Percentiles rank a stretch among this genome's conserved stretches.
Conservation (phyloP, 2,329 filamentous ascomycete species). For the Scytalidium sp. region DNA sequence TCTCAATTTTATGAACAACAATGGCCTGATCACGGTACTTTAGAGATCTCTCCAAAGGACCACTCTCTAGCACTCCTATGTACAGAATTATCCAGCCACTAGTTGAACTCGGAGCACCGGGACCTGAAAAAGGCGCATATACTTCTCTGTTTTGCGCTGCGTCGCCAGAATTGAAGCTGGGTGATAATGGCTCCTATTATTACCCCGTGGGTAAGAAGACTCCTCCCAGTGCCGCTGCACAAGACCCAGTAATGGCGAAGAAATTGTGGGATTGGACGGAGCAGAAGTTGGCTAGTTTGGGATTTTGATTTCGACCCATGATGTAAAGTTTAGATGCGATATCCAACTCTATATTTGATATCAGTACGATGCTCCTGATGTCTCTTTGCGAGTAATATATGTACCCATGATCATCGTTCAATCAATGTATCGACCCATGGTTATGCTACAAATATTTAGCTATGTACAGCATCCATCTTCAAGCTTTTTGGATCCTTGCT, state of each 20-base stretch:
- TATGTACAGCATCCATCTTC: constrained; percentile 15
- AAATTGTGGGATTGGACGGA: not conserved
- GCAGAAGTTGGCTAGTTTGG: not conserved
- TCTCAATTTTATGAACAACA: too few relatives aligned
- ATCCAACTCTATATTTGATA: too few relatives aligned
- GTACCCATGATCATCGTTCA: too few relatives aligned
- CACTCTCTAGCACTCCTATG: constrained; percentile 5
- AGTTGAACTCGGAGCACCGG: constrained; percentile 6
- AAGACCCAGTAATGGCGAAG: not conserved
- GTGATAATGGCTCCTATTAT: not conserved
- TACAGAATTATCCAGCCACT: constrained; percentile 5
- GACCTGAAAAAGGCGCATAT: constrained; percentile 5
- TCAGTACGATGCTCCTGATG: too few relatives aligned
- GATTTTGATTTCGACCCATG: too few relatives aligned
- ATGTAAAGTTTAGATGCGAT: too few relatives aligned
- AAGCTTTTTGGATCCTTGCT: constrained; percentile 26
- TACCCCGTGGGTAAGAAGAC: not conserved
- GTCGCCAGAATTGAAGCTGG: not conserved
- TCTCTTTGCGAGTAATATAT: too few relatives aligned
- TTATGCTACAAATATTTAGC: not conserved
- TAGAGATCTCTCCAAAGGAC: too few relatives aligned
- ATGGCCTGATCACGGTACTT: too few relatives aligned
- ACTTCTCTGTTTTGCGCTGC: not conserved
- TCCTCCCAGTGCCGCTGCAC: not conserved
- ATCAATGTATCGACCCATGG: too few relatives aligned